Evolutionary conservation across 2,329 filamentous ascomycete genomes (phyloP).

Genomic region (Botrytis medusae): DNA sequence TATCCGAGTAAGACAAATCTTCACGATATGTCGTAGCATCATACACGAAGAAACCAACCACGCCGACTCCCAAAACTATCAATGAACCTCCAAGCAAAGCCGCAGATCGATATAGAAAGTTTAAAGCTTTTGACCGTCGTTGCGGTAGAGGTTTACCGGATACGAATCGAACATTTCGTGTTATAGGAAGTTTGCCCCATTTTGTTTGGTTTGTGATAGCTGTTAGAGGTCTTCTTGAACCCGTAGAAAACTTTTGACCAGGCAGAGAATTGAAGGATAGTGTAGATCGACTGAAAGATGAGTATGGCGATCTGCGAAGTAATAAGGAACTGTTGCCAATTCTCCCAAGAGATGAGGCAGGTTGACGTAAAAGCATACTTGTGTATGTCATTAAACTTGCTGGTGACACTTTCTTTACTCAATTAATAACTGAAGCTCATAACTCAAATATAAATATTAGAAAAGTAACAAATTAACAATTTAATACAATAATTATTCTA

Average conservation of each 20-base stretch:
- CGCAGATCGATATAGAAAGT: conserved; percentile 67
- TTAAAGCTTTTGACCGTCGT: conserved; percentile 49
- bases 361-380: conserved; percentile 32
- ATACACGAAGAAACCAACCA: conserved; percentile 88
- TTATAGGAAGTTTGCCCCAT: conserved; percentile 19
- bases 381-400: background rate
- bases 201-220: conserved; percentile 13
- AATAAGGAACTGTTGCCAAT: conserved; percentile 19
- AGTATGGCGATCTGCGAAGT: conserved; percentile 16
- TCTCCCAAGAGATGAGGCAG: conserved; percentile 29
- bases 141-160: conserved; percentile 56
- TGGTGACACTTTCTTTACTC: background rate
- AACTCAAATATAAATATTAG: background rate
- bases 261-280: background rate
- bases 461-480: background rate
- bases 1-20: conserved; percentile 63
- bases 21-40: conserved; percentile 89
- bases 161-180: conserved; percentile 37
- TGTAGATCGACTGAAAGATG: background rate
- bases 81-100: conserved; percentile 75
- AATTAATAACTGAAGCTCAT: background rate
- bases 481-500: background rate
- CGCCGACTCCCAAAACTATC: conserved; percentile 63
- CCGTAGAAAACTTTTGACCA: conserved; percentile 4
- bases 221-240: background rate